Base-by-base conservation (phyloP, 192 early-diverging fungal species). In the Backusella mclennaniae region DNA sequence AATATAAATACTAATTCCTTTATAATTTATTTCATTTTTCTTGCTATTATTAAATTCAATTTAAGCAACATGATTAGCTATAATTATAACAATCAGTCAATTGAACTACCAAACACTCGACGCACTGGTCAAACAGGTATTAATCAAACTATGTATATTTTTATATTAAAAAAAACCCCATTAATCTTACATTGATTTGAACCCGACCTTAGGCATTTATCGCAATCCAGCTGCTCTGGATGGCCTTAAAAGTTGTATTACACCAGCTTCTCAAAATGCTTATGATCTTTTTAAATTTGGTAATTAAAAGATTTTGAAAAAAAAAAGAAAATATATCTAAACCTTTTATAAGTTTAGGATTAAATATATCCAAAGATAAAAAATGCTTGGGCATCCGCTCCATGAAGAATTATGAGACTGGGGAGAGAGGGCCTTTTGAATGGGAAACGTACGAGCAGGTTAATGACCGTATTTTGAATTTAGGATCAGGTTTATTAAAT, bases 361-460 rank as follows among this genome's bases (percentile, higher is more conserved):
- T 87, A 39, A 86, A 83, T 46, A 79, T 75, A 31, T 86, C 83
- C 35, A 82, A 79, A 71, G 79, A 89, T 71, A 77, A 73, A 23
- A 86, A 86, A 35, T 93, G 90, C 71, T 78, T 95, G n/a, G 93
- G 92, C 12, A 84, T 83, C 56, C 91, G 93, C 56, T 74, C 87
- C 9, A 39, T 80, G 4, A 85, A 86, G 71, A 86, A 91, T 82
- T 76, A 83, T 15, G 80, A 84, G 38, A 84, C 90, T 17, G 86
- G 89, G 76, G 86, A 83, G 36, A 87, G 87, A 80, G 93, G 88
- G 36, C 83, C 82, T n/a, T 95, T 87, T 81, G 79, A 85, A 33
- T 95, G 92, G 92, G 80, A 89, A 74, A 90, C 91, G 6, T 95
- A 93, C 74, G 79, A 76, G 26, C 85, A 93, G 66, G 85, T 87